These are phyloP conservation scores for Chionographis japonica DNA, from an alignment of 106 monocot species.

Conservation along the genomic window DNA sequence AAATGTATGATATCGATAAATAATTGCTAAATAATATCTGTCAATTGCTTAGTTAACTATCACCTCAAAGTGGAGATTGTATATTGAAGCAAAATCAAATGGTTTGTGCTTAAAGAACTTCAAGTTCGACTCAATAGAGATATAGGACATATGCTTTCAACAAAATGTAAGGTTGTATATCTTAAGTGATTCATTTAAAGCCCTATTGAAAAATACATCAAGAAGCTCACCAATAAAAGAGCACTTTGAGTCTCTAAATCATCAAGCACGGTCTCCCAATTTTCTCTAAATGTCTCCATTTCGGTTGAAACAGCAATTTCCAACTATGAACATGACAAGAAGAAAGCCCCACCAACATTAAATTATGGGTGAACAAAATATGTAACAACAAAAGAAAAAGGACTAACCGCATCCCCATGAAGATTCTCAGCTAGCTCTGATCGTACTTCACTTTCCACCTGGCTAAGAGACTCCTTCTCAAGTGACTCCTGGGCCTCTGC, in stretches of 20 bases:
- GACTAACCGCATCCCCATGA: conserved; percentile 69
- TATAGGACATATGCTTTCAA: too few relatives aligned
- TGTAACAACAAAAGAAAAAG: background rate
- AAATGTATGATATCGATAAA: too few relatives aligned
- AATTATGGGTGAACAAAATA: background rate
- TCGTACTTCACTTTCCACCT: conserved; percentile 81
- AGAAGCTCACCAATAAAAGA: conserved; percentile 63
- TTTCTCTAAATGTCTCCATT: conserved; percentile 64
- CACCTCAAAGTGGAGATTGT: too few relatives aligned
- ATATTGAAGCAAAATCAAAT: background rate
- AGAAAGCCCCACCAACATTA: conserved; percentile 8
- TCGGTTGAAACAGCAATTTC: conserved; percentile 66
- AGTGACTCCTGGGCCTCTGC: conserved; percentile 96
- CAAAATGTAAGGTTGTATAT: too few relatives aligned
- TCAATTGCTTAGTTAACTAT: too few relatives aligned
- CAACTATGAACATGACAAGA: conserved; percentile 38
- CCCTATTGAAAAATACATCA: background rate
- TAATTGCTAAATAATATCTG: too few relatives aligned
- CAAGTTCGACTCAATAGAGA: too few relatives aligned
- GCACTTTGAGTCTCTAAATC: conserved; percentile 78
- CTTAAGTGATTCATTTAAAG: too few relatives aligned
- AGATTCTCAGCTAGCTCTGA: conserved; percentile 67
- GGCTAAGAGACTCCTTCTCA: conserved; percentile 75
- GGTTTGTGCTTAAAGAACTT: background rate
- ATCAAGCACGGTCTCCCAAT: conserved; percentile 80